Base-by-base conservation (phyloP, 805 yeast species). In the Diddensiella santjacobensis region DNA sequence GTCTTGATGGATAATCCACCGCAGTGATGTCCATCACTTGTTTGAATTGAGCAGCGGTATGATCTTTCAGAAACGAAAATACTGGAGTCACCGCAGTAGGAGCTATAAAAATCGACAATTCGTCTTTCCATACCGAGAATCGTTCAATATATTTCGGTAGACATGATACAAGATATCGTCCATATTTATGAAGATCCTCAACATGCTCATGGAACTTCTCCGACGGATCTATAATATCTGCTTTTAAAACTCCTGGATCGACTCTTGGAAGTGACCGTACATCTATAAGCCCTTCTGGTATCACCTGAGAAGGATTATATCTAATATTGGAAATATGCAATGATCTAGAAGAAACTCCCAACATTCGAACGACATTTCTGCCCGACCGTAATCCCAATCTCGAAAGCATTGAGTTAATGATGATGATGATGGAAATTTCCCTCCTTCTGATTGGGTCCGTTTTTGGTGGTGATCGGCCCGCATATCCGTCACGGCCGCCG, bases 121-220 rank as follows among this genome's bases (percentile, higher is more conserved):
- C 96, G 64, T 87, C 95, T 68, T 87, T 87, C 96, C 95, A 87
- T 42, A 87, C 96, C 3, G 87, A 74, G 60, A 86, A 87, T 65
- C 84, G 84, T 70, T 87, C 95, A 53, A 87, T 76, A 62, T 71
- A 85, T 67, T 86, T 87, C 42, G 96, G 96, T 70, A 87, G 63
- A 54, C 86, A 78, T 5, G 87, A 75, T 76, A 84, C 83, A 55
- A 87, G 65, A 63, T 87, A 87, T 48, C 79, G 76, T 22, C 96
- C 96, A 66, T 84, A 87, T 68, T 80, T 79, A 71, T 85, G 95
- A 53, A 87, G 73, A 56, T 84, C 87, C 62, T 81, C 90, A 45
- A 68, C 66, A 51, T 78, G 81, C 55, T 77, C 85, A 60, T 71
- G 71, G 69, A 81, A 85, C 63, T 80, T 75, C 56, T 86, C 95